Base-by-base conservation (phyloP, 1,284 basidiomycete genomes). In the Trichosporon faecale region DNA sequence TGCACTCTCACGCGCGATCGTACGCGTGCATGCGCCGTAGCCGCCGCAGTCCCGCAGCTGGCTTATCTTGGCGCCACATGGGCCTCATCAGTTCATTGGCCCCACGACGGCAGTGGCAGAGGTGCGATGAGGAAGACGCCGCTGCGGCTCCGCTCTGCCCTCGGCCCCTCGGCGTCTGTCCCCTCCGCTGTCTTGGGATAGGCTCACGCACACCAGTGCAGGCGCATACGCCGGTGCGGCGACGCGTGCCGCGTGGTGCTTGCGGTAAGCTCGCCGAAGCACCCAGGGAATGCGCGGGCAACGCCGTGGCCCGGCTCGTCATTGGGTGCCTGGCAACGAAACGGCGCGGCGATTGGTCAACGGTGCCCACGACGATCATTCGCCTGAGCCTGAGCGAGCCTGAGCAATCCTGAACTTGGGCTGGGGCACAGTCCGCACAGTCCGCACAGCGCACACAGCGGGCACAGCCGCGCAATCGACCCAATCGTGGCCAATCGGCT, bases 331-430 rank as follows among this genome's bases (percentile, higher is more conserved):
- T 52, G 49, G 49, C 49, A 52, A 52, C 49, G 21, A 23, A 2
- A 4, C 21, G 21, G 21, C 25, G 49, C 49, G 49, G 49, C 49
- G 49, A 52, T 52, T 52, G 49, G 49, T 52, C 49, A 18, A 52
- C 49, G 49, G 21, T 21, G 49, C 49, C 49, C 49, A 52, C 49
- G 49, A 52, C 49, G 49, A 52, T 52, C 49, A 52, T 52, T 52
- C 49, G 49, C 49, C 40, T 21, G 49, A 52, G 23, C 49, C 49
- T 52, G 49, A 52, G 12, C 35, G 49, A 52, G 23, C 49, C 49
- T 52, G 49, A 52, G 12, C 35, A 37, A 14, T 37, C 49, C 49
- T 25, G 49, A 25, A 18, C 49, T 18, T 18, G 49, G 21, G 49
- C 49, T 52, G 49, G 49, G 21, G 21, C 49, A n/a, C n/a, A n/a